Evolutionary conservation across 2,329 filamentous ascomycete species (phyloP).

Genomic region (Aspergillus ruber): DNA sequence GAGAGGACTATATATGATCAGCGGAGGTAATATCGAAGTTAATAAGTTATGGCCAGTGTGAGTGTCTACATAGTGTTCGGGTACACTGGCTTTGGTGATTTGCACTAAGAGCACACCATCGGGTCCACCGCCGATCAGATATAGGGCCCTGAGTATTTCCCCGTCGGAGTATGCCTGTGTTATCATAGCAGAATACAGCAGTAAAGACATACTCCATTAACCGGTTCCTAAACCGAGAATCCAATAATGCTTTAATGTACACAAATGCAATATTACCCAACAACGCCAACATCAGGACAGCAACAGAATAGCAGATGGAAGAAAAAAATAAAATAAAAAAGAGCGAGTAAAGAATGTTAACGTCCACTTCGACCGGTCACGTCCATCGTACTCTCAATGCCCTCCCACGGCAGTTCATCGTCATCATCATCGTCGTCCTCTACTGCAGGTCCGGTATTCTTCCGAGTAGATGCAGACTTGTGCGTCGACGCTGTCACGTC

Average conservation of each 20-base stretch:
- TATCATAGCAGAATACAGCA: background rate
- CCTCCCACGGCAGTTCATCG: slow-evolving; percentile 39
- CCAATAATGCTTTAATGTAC: slow-evolving; percentile 2
- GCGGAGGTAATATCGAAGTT: background rate
- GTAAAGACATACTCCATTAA: background rate
- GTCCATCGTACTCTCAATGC: slow-evolving; percentile 37
- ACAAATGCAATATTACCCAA: slow-evolving; percentile 2
- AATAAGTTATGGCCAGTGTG: no score
- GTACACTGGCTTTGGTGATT: background rate
- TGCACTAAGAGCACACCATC: slow-evolving; percentile 1
- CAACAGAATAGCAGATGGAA: background rate
- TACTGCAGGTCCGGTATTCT: slow-evolving; percentile 10
- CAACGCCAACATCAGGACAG: background rate
- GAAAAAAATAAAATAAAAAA: background rate
- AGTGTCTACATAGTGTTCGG: no score
- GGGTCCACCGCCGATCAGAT: background rate
- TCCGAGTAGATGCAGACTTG: slow-evolving; percentile 18
- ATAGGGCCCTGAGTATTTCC: background rate
- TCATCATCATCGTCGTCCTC: slow-evolving; percentile 26
- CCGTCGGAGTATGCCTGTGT: no score
- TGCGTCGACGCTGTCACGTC: slow-evolving; percentile 26
- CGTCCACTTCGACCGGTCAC: slow-evolving; percentile 25
- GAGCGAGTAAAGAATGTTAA: slow-evolving; percentile 3
- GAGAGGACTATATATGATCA: background rate
- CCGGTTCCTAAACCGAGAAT: no score